phyloP scores from a whole-genome alignment of 1,284 basidiomycete genomes.

The Taiwanofungus camphoratus region DNA sequence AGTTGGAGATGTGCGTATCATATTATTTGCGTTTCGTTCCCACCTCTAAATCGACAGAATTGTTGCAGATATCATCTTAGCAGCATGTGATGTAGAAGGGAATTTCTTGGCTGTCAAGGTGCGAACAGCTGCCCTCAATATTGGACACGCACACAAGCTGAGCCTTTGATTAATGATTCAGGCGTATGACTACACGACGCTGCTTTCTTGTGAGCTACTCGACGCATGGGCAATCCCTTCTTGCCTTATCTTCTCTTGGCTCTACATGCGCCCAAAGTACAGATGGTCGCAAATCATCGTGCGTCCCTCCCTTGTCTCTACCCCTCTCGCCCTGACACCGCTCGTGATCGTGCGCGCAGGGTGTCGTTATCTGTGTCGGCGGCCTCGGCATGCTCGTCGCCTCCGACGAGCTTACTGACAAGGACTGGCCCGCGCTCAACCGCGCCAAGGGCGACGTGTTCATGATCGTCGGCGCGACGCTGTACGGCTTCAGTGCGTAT shows the following conservation, averaged over 20 bases:
- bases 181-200: conserved; percentile 83
- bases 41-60: background rate
- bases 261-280: conserved; percentile 76
- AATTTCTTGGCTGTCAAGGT: conserved; percentile 81
- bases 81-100: conserved; percentile 76
- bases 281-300: conserved; percentile 79
- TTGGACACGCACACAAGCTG: too few relatives aligned
- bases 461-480: conserved; percentile 78
- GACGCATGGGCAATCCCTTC: conserved; percentile 87
- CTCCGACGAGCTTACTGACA: conserved; percentile 66
- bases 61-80: conserved; percentile 63
- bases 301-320: conserved; percentile 18
- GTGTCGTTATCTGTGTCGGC: conserved; percentile 66
- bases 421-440: conserved; percentile 59
- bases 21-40: background rate
- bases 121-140: too few relatives aligned
- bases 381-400: conserved; percentile 75
- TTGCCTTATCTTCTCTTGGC: conserved; percentile 75
- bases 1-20: conserved; percentile 75
- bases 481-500: conserved; percentile 77
- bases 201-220: conserved; percentile 82
- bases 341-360: conserved; percentile 34
- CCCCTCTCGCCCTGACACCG: background rate
- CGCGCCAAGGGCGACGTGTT: conserved; percentile 79
- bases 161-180: too few relatives aligned